Base-by-base conservation (phyloP, 2,329 filamentous ascomycete species). In the Ceratocystis harringtonii region DNA sequence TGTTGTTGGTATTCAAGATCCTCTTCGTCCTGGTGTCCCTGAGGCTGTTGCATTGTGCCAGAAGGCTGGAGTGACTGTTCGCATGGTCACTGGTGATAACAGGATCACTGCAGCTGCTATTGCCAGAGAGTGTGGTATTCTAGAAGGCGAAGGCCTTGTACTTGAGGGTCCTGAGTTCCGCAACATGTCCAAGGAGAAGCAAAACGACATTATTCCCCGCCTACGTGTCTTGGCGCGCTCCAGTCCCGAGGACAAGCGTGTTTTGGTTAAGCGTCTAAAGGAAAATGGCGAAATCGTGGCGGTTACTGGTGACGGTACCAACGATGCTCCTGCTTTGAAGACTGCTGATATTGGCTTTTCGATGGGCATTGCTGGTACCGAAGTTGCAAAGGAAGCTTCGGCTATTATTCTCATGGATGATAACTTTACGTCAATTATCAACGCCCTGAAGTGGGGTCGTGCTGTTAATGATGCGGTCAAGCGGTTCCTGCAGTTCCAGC, bases 361-460 rank as follows among this genome's bases (percentile, higher is more conserved):
- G 19, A 92, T 92, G 89, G 89, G 89, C 69, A 89, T 92, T 64
- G 82, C 88, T 15, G 89, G 89, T 68, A 92, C 89, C 0, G 89
- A 92, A 73, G 88, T 92, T 48, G 89, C 89, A 58, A 92, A 92
- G 75, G 88, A 92, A 74, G 89, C 89, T 1, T 92, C 89, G 6
- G 87, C 88, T 45, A 92, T 92, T 68, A 90, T 92, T 70, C 79
- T 92, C 15, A 91, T 92, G 88, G 89, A 92, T 72, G 89, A 92
- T 75, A 92, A 92, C 76, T 92, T 92, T 75, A 81, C 85, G 32
- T 91, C 88, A n/a, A 92, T 92, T 68, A 86, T 92, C 69, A 90
- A 90, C 75, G 89, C 89, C 15, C 79, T 92, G 70, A 86, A 88
- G 70, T 92, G 89, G 89, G 89, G 89, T 62, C 82, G 87, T 30